Conservation (phyloP, 163 green algal genomes). For the Coccomyxa subellipsoidea region DNA sequence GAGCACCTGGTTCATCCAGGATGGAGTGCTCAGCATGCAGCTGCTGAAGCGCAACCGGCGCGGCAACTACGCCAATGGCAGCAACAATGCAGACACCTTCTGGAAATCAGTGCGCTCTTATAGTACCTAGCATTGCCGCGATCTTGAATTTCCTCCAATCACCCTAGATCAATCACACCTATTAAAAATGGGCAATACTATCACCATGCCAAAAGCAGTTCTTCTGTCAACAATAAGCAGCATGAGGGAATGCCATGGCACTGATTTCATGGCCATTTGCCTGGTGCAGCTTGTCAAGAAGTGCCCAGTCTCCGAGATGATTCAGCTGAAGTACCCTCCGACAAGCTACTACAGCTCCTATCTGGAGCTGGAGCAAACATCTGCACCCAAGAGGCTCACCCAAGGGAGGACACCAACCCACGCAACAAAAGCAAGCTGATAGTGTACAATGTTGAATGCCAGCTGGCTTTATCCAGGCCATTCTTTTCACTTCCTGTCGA, state of each 20-base stretch:
- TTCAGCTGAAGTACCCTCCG: slow-evolving; percentile 2
- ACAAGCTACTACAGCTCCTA: slow-evolving; percentile 6
- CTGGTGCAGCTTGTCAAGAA: slow-evolving; percentile 9
- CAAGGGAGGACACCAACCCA: too few relatives aligned
- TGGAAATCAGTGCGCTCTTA: slow-evolving; percentile 31
- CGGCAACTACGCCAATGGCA: slow-evolving; percentile 51
- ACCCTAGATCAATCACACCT: neutral
- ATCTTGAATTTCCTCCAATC: neutral
- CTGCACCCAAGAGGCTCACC: neutral
- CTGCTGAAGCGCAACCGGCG: slow-evolving; percentile 60
- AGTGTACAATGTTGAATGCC: too few relatives aligned
- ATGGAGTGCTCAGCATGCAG: slow-evolving; percentile 53
- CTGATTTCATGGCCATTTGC: neutral
- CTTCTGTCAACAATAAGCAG: neutral
- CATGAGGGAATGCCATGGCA: neutral
- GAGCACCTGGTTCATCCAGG: slow-evolving; percentile 54
- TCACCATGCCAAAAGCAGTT: neutral
- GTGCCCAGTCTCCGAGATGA: neutral
- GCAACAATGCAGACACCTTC: slow-evolving; percentile 56
- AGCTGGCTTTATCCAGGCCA: too few relatives aligned
- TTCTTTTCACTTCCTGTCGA: too few relatives aligned
- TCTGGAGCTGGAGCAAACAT: neutral
- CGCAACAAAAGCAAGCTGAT: too few relatives aligned
- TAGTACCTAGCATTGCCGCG: neutral
- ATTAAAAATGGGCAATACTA: neutral